Percentiles rank a stretch among this genome's conserved stretches.
phyloP scores from a whole-genome alignment of 2,329 filamentous ascomycete genomes.

The Macrophomina pseudophaseolina region DNA sequence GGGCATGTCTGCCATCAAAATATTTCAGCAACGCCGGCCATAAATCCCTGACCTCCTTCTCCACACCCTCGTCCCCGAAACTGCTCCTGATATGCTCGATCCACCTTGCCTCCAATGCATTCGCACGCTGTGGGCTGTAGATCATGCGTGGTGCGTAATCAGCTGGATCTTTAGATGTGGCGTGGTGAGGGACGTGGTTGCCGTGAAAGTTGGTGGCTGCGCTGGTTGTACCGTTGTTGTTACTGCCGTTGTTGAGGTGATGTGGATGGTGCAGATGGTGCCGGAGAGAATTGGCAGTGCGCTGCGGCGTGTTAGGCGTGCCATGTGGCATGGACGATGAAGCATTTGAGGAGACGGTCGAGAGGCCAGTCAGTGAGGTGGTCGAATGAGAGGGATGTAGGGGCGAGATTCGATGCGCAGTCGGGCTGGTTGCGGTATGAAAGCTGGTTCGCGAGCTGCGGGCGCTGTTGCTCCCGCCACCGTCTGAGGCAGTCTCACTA shows the following conservation, averaged over 20 bases:
- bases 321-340: constrained; percentile 18
- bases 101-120: constrained; percentile 77
- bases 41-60: constrained; percentile 61
- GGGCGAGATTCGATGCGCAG: constrained; percentile 37
- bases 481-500: constrained; percentile 32
- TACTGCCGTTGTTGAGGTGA: background rate
- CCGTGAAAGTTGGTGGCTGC: constrained; percentile 28
- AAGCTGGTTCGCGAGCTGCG: constrained; percentile 39
- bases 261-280: constrained; percentile 4
- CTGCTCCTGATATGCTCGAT: constrained; percentile 50
- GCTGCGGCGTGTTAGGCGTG: constrained; percentile 21
- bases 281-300: constrained; percentile 27
- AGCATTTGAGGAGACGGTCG: constrained; percentile 1
- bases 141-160: constrained; percentile 54
- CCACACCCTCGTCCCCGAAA: constrained; percentile 35
- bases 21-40: constrained; percentile 82
- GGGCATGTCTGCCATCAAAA: constrained; percentile 81
- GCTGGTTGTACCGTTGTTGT: background rate
- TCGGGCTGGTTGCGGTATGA: constrained; percentile 27
- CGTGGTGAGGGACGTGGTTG: constrained; percentile 29
- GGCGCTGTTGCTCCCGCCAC: constrained; percentile 43
- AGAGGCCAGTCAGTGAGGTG: constrained; percentile 17
- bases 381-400: constrained; percentile 37
- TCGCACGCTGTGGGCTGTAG: constrained; percentile 77
- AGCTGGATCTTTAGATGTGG: constrained; percentile 29